phyloP scores from a whole-genome alignment of 495 filamentous ascomycete species.

The Aspergillus wentii region DNA sequence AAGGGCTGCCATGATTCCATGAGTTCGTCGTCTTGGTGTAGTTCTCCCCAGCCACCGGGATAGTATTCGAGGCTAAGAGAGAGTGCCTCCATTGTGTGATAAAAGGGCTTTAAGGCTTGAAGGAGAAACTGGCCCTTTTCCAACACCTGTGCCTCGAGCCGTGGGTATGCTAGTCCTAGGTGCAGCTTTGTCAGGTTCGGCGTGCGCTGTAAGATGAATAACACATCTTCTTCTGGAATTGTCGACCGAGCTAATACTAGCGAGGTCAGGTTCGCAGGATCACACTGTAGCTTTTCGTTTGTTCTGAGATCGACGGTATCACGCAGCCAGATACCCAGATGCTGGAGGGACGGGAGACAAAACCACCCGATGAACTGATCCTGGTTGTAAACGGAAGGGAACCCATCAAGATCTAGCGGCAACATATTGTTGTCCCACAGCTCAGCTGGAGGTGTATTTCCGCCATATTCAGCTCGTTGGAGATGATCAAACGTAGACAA shows the following conservation, averaged over 20 bases:
- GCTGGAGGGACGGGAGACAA: not conserved
- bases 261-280: not conserved
- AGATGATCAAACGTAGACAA: not conserved
- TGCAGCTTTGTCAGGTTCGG: not conserved
- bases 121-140: not conserved
- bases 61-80: not conserved
- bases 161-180: not conserved
- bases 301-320: not conserved
- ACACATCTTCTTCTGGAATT: not conserved
- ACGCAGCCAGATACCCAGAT: not conserved
- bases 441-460: not conserved
- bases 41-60: not conserved
- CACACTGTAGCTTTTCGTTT: not conserved
- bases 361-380: not conserved
- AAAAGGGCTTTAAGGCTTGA: not conserved
- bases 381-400: not conserved
- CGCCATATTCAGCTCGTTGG: not conserved
- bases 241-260: not conserved
- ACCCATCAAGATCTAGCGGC: too few species aligned
- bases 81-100: not conserved
- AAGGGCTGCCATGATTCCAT: not conserved
- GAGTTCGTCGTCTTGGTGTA: not conserved
- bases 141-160: not conserved
- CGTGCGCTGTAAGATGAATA: not conserved
- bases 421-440: not conserved